phyloP scores from a whole-genome alignment of 805 yeast species.

The Geotrichum ghanense region DNA sequence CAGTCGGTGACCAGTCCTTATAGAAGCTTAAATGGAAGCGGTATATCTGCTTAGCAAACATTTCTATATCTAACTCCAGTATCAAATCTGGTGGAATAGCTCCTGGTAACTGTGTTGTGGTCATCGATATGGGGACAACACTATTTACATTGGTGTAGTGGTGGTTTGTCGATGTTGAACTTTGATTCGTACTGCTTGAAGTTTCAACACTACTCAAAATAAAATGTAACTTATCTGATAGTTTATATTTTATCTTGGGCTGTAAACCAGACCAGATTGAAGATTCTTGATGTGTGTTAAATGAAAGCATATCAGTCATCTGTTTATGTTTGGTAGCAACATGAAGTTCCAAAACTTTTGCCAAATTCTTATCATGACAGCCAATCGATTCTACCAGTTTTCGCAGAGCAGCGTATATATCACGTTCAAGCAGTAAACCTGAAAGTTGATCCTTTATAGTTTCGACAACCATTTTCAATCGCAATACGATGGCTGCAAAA shows the following conservation, averaged over 20 bases:
- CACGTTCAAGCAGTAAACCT: constrained; percentile 58
- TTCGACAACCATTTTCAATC: constrained; percentile 43
- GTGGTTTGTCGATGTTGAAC: constrained; percentile 7
- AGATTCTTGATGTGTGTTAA: constrained; percentile 14
- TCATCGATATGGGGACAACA: constrained; percentile 11
- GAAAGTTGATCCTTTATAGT: constrained; percentile 48
- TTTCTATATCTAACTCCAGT: constrained; percentile 39
- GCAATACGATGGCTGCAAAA: constrained; percentile 26
- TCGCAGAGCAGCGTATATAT: constrained; percentile 46
- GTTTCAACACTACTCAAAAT: constrained; percentile 15
- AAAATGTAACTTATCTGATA: constrained; percentile 14
- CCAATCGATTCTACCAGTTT: constrained; percentile 38
- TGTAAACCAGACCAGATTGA: constrained; percentile 15
- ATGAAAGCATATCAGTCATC: constrained; percentile 29
- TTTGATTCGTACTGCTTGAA: neutral
- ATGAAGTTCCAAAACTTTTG: constrained; percentile 41
- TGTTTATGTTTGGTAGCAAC: constrained; percentile 41
- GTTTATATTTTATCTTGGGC: constrained; percentile 10
- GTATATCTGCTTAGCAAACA: constrained; percentile 53
- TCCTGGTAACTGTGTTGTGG: neutral
- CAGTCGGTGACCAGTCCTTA: constrained; percentile 63
- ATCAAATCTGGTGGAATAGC: constrained; percentile 34
- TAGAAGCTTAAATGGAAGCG: constrained; percentile 56
- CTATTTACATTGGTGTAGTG: constrained; percentile 10
- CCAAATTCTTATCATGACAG: constrained; percentile 38